Evolutionary conservation across 345 rosid species (phyloP).

Genomic region (Raphanus raphanistrum): DNA sequence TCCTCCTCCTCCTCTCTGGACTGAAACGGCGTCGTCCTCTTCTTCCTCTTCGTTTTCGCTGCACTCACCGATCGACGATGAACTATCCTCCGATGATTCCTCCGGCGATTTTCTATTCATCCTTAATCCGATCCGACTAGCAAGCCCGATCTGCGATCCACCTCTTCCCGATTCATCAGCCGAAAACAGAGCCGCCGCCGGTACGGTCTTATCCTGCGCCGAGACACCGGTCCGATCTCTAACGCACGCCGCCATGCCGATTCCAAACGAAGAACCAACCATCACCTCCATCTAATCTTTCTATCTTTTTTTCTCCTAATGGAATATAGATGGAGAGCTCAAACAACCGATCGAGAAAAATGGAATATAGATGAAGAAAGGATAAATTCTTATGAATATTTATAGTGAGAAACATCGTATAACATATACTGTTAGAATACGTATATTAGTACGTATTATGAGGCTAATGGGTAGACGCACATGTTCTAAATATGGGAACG

Average conservation of each 20-base stretch:
- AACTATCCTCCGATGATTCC: slow-evolving; percentile 2
- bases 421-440: slow-evolving; percentile 4
- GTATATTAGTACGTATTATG: slow-evolving; percentile 23
- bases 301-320: not conserved
- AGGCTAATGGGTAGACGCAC: not conserved
- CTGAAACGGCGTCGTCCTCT: slow-evolving; percentile 40
- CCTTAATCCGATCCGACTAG: not conserved
- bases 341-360: slow-evolving; percentile 22
- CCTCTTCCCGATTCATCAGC: not conserved
- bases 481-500: not conserved
- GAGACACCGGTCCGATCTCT: slow-evolving; percentile 39
- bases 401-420: slow-evolving; percentile 24
- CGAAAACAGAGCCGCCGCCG: slow-evolving; percentile 31
- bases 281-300: slow-evolving; percentile 52
- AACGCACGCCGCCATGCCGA: slow-evolving; percentile 46
- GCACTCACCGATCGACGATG: slow-evolving; percentile 1
- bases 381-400: slow-evolving; percentile 16
- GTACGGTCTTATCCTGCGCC: slow-evolving; percentile 39
- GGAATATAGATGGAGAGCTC: not conserved
- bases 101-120: not conserved
- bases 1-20: not conserved
- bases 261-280: slow-evolving; percentile 49
- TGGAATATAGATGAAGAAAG: slow-evolving; percentile 21
- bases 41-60: slow-evolving; percentile 33
- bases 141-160: slow-evolving; percentile 4